Base-by-base conservation (phyloP, 768 basidiomycete species). In the Auricularia cornea region DNA sequence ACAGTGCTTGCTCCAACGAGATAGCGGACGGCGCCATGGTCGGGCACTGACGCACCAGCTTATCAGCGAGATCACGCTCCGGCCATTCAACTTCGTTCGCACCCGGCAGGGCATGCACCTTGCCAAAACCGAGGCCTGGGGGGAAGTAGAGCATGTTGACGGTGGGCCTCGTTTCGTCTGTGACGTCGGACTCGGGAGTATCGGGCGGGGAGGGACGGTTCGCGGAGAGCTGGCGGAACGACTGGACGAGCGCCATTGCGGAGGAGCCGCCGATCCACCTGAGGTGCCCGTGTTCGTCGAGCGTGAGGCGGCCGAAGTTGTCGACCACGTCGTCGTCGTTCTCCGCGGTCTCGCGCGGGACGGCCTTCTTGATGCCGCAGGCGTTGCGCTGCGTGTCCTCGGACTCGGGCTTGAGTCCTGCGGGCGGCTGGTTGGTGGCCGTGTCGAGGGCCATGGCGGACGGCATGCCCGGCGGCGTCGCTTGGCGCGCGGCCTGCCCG, bases 221-320 rank as follows among this genome's bases (percentile, higher is more conserved):
- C 89, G 90, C 66, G 88, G 75, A 54, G 88, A 62, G 48, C 18
- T 68, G 84, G 65, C 84, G 85, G 78, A 94, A 93, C 3, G 90
- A 92, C 71, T 93, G 91, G 59, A 94, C 92, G 68, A 94, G 82
- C 5, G 92, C 90, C 92, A 94, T 92, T 26, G 91, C 91, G 18
- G 91, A 93, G 3, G 92, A 93, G 60, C 91, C 89, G 48, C 92
- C 92, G 68, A 94, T 93, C 92, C 92, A 94, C 64, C 91, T 85
- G 83, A 90, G 85, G 73, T 92, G 90, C 33, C 92, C 92, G 67
- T 92, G 88, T 71, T 93, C 92, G 69, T 94, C 92, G 44, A 94
- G 80, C 30, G 92, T 90, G 60, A 94, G 83, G 72, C 93, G 91
- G 23, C 91, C 92, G 70, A 94, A 88, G 18, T 89, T 87, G 72